Evolutionary conservation across 768 basidiomycete species (phyloP), one percentile per base, ranked within the genome.

Genomic region (Leccinellum luteum): DNA sequence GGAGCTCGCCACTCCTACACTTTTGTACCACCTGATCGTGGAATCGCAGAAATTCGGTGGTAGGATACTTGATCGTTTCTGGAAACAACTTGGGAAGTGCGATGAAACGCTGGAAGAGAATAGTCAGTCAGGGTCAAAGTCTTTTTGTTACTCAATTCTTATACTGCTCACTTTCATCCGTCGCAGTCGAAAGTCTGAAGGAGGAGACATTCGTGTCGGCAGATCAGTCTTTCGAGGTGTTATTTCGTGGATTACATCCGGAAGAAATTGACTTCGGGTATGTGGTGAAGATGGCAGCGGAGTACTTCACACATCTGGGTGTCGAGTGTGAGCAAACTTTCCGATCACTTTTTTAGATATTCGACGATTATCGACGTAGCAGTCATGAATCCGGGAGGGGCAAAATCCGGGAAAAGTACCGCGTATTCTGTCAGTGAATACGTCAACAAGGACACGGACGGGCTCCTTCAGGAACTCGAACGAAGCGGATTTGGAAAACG

Each of bases 361-460:
- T 38, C 25, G 23, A 34, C 6, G 17, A 25, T 28, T 4, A 44
- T 45, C 17, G 32, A 57, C 21, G 9, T 1, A 43, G 27, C 32
- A 58, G 55, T 58, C 32, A 45, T 49, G 27, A 57, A n/a, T 45
- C 31, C 41, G 14, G 41, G 55, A 50, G 25, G 48, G 23, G 10
- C 1, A 19, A 27, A 45, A 30, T 51, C 58, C 14, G 55, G 48
- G 25, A 7, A 15, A 34, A 13, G 47, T 19, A 58, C 32, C 27
- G 12, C 4, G 3, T 57, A 14, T 28, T 49, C 55, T 3, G 19
- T 59, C 21, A 15, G 32, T 30, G 58, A 58, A 45, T 7, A 23
- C 9, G 12, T 57, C 27, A 10, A 10, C 27, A 7, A 30, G 14
- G 31, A 34, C 12, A 51, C 55, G 6, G 48, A 57, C 5, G 23